phyloP scores from a whole-genome alignment of 129 eudicot species.

The Escallonia herrerae region DNA sequence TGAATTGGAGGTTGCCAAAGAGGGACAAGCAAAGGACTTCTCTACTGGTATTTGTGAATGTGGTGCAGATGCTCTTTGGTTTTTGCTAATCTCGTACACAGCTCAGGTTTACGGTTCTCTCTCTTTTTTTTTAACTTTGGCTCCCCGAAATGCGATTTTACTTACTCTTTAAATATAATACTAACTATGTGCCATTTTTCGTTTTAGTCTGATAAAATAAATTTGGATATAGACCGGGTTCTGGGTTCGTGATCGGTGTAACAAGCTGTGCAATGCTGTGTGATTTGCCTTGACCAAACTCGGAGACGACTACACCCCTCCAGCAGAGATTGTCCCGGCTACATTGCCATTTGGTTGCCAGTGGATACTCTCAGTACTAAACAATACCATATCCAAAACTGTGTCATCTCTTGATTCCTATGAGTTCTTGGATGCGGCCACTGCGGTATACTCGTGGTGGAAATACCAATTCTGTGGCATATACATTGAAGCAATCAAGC shows the following conservation, averaged over 20 bases:
- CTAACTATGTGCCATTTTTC: constrained; percentile 7
- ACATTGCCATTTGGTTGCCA: constrained; percentile 77
- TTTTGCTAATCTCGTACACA: constrained; percentile 90
- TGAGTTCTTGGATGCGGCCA: constrained; percentile 90
- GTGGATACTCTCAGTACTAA: constrained; percentile 54
- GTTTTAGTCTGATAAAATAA: constrained; percentile 46
- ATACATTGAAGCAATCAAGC: constrained; percentile 40
- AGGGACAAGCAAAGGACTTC: constrained; percentile 80
- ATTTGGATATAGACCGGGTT: constrained; percentile 44
- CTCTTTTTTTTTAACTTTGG: no score
- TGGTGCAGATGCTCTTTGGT: constrained; percentile 97
- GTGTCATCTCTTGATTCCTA: constrained; percentile 56
- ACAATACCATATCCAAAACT: constrained; percentile 46
- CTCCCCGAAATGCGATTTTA: not conserved
- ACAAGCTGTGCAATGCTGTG: constrained; percentile 47
- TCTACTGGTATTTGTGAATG: constrained; percentile 88
- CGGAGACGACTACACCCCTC: constrained; percentile 80
- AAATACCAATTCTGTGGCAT: constrained; percentile 43
- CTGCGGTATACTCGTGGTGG: constrained; percentile 89
- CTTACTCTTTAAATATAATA: not conserved
- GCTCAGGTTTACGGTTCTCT: constrained; percentile 55
- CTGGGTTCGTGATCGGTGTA: constrained; percentile 76
- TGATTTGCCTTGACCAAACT: constrained; percentile 82
- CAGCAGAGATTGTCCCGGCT: constrained; percentile 33
- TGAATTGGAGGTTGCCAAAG: constrained; percentile 69